phyloP scores from a whole-genome alignment of 208 protist genomes.

The Herpetomonas tarakana region DNA sequence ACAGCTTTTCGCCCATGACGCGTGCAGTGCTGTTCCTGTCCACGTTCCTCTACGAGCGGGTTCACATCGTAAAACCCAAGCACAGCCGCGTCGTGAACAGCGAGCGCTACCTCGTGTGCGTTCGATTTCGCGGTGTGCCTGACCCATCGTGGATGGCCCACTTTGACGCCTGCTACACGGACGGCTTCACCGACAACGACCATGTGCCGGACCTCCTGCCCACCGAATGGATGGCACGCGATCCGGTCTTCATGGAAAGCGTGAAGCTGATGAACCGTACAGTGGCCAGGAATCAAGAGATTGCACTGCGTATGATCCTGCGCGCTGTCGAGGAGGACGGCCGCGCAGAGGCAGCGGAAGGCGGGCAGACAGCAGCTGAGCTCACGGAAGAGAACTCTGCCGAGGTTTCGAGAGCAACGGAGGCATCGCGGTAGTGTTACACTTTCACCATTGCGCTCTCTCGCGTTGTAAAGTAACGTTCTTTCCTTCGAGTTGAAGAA shows the following conservation, averaged over 20 bases:
- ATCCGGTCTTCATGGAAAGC: conserved; percentile 43
- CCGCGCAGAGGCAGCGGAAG: conserved; percentile 8
- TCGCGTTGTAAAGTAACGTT: too few relatives aligned
- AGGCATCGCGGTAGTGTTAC: too few relatives aligned
- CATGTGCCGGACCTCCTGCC: conserved; percentile 60
- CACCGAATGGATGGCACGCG: conserved; percentile 32
- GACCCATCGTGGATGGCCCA: conserved; percentile 44
- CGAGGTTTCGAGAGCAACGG: too few relatives aligned
- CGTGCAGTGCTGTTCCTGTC: conserved; percentile 74
- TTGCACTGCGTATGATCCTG: conserved; percentile 61
- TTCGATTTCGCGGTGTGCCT: conserved; percentile 38
- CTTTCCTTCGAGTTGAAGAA: too few relatives aligned
- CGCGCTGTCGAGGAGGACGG: conserved; percentile 13
- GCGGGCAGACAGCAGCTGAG: neutral
- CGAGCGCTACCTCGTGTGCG: conserved; percentile 85
- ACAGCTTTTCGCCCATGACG: conserved; percentile 86
- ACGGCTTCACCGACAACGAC: conserved; percentile 64
- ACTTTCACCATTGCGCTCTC: too few relatives aligned
- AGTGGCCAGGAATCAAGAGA: conserved; percentile 58
- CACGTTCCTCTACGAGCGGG: conserved; percentile 75
- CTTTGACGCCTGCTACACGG: conserved; percentile 49
- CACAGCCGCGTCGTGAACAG: conserved; percentile 91
- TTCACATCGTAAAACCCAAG: conserved; percentile 88
- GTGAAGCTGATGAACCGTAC: conserved; percentile 48
- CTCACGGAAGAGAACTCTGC: too few relatives aligned